phyloP scores from a whole-genome alignment of 1,139 yeast genomes.

The Suhomyces coccinellae region DNA sequence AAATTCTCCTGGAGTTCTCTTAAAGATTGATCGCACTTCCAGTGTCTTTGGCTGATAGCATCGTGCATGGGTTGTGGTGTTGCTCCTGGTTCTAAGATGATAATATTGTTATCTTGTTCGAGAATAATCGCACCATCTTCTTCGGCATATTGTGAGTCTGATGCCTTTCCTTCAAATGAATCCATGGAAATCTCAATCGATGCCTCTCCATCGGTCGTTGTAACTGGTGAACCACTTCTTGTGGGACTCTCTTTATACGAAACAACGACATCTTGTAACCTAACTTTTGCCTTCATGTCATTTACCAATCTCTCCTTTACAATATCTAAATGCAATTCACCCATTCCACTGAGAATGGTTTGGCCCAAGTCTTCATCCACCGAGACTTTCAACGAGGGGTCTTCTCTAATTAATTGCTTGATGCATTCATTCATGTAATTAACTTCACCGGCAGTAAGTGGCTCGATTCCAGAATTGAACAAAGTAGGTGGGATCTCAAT shows the following conservation, averaged over 20 bases:
- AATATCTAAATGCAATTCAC: slow-evolving; percentile 89
- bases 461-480: slow-evolving; percentile 82
- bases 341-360: slow-evolving; percentile 90
- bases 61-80: slow-evolving; percentile 27
- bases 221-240: slow-evolving; percentile 15
- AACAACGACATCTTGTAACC: slow-evolving; percentile 80
- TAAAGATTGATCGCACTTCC: slow-evolving; percentile 51
- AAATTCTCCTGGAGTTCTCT: slow-evolving; percentile 56
- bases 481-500: slow-evolving; percentile 91
- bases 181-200: slow-evolving; percentile 48
- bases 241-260: slow-evolving; percentile 79
- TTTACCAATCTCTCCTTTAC: slow-evolving; percentile 73
- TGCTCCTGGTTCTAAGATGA: slow-evolving; percentile 33
- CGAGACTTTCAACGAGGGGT: slow-evolving; percentile 67
- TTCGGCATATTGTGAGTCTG: slow-evolving; percentile 34
- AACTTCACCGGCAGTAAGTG: slow-evolving; percentile 78
- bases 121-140: slow-evolving; percentile 41
- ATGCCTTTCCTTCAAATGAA: slow-evolving; percentile 50
- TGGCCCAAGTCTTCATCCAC: slow-evolving; percentile 89
- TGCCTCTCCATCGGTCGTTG: slow-evolving; percentile 7
- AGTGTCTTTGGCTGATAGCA: slow-evolving; percentile 39
- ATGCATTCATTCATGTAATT: slow-evolving; percentile 69
- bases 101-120: slow-evolving; percentile 40
- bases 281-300: slow-evolving; percentile 80
- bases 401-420: slow-evolving; percentile 69